phyloP scores from a whole-genome alignment of 2,329 filamentous ascomycete genomes.

The Pseudogymnoascus sp. region DNA sequence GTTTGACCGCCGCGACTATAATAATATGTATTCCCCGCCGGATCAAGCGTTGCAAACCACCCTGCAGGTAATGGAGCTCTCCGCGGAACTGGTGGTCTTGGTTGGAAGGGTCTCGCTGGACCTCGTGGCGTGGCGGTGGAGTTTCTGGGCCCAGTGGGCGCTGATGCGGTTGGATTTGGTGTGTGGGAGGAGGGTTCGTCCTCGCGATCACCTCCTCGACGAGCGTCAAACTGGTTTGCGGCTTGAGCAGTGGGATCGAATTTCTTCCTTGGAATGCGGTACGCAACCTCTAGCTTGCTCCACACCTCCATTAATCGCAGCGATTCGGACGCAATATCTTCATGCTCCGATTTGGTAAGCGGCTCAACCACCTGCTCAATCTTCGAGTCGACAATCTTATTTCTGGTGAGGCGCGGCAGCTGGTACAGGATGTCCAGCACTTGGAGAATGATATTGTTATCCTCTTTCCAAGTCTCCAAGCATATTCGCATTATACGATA shows the following conservation, averaged over 20 bases:
- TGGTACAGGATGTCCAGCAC: constrained; percentile 81
- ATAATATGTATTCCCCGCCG: constrained; percentile 69
- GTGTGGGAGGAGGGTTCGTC: constrained; percentile 34
- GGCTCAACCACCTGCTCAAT: constrained; percentile 75
- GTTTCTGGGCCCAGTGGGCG: constrained; percentile 38
- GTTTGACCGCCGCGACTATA: constrained; percentile 71
- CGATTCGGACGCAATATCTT: constrained; percentile 65
- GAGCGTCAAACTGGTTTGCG: constrained; percentile 47
- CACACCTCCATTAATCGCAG: constrained; percentile 69
- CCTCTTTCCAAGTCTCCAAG: constrained; percentile 82
- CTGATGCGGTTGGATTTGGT: constrained; percentile 15
- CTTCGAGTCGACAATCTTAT: constrained; percentile 95
- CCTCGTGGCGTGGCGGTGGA: constrained; percentile 15
- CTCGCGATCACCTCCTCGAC: constrained; percentile 55
- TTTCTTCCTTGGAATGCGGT: constrained; percentile 88
- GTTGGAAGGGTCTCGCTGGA: constrained; percentile 40
- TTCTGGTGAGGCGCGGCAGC: constrained; percentile 83
- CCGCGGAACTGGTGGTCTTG: constrained; percentile 45
- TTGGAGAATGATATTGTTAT: constrained; percentile 81
- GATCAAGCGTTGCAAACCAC: constrained; percentile 67
- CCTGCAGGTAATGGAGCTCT: constrained; percentile 64
- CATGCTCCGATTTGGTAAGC: constrained; percentile 59
- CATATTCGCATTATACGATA: constrained; percentile 90
- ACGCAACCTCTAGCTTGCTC: constrained; percentile 82
- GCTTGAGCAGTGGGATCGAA: constrained; percentile 56